A percentile compares a stretch with the other conserved stretches of the same genome.
Evolutionary conservation across 2,329 filamentous ascomycete genomes (phyloP).

Genomic region (Cercospora sp.): DNA sequence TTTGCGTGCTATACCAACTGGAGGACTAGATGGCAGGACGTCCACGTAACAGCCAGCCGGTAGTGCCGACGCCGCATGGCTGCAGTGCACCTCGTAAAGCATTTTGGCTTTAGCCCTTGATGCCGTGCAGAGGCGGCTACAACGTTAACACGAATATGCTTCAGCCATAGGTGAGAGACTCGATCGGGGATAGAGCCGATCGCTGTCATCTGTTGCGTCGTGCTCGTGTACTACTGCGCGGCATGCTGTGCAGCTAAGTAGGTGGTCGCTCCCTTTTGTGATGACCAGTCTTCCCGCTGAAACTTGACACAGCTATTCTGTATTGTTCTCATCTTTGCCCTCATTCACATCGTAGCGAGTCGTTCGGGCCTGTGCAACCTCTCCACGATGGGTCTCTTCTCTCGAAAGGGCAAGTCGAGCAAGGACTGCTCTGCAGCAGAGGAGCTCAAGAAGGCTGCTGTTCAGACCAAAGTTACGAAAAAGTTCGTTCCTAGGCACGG

Average conservation of each 20-base stretch:
- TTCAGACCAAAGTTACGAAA: constrained; percentile 50
- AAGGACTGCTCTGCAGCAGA: constrained; percentile 47
- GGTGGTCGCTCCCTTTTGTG: neutral
- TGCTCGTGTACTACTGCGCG: neutral
- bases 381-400: constrained; percentile 57
- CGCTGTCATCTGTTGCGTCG: neutral
- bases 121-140: constrained; percentile 13
- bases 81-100: neutral
- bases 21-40: neutral
- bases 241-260: neutral
- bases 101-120: constrained; percentile 15
- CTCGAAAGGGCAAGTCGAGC: constrained; percentile 46
- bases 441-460: constrained; percentile 55
- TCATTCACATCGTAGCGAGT: neutral
- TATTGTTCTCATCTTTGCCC: neutral
- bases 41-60: neutral
- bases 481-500: constrained; percentile 64
- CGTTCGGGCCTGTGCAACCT: neutral
- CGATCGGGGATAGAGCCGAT: constrained; percentile 13
- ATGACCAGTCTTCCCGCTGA: neutral
- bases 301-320: neutral
- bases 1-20: neutral
- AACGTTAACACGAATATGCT: constrained; percentile 14
- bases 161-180: constrained; percentile 6
- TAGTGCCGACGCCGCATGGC: constrained; percentile 9